Base-by-base conservation (phyloP, 176 grass and related monocot genomes). In the Triticum urartu region DNA sequence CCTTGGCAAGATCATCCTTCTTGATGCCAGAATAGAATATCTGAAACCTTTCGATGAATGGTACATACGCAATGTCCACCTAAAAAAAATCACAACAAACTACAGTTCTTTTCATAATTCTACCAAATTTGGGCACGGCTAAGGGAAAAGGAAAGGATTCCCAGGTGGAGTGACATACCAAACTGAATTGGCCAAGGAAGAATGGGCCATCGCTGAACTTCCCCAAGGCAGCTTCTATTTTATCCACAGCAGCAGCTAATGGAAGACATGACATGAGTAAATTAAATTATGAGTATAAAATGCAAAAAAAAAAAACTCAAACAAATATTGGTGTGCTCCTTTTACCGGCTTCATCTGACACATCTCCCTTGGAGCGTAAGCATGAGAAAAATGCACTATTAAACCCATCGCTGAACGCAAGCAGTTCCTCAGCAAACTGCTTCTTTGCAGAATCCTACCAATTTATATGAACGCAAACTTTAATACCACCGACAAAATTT, bases 141-240 rank as follows among this genome's bases (percentile, higher is more conserved):
- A 24, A 43, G 4, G 38, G 3, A 36, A 18, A 11, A 77, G 42
- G 47, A 58, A 58, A 58, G 54, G 30, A 52, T 79, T 50, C 13
- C 39, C 39, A 34, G 43, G 8, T 58, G 4, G 47, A 13, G 58
- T 72, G 43, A 61, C 68, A 71, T 82, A 98, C 96, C 84, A 98
- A 69, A 86, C 96, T 98, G 79, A 98, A 94, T 54, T 92, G 81
- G 38, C 93, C 96, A 54, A 98, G 93, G 84, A 94, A 95, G 83
- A 98, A 95, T 1, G 88, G 93, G 0, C 93, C 96, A 4, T 98
- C 96, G n/a, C 45, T 82, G 75, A 92, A 98, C 73, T 95, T 94
- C 21, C 86, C 90, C 26, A 98, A 67, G 21, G 84, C 82, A 33
- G 78, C 91, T 94, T 98, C 93, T 83, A 98, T 78, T 77, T 94